These are phyloP conservation scores for Fusarium drepaniforme DNA, from an alignment of 2,329 filamentous ascomycete genomes.

Conservation along the genomic window DNA sequence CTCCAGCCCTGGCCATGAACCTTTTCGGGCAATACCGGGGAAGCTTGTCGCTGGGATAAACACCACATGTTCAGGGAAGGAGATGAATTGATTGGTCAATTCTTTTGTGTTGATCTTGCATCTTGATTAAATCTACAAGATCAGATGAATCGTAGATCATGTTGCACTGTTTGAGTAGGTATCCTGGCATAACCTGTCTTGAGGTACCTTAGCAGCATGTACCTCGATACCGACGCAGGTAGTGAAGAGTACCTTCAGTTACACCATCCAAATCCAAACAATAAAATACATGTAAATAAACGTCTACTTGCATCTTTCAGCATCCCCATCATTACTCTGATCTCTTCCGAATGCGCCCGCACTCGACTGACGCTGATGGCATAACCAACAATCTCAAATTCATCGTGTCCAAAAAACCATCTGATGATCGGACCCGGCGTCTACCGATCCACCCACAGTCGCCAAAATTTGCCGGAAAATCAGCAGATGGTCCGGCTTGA, in stretches of 20 bases:
- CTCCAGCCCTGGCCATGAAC: slow-evolving; percentile 27
- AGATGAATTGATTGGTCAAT: neutral
- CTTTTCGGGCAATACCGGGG: slow-evolving; percentile 36
- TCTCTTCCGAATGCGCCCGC: neutral
- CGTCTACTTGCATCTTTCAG: neutral
- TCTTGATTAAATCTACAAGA: neutral
- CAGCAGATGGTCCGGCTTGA: slow-evolving; percentile 20
- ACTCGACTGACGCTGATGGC: neutral
- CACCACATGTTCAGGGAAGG: neutral
- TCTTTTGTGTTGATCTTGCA: neutral
- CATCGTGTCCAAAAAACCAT: slow-evolving; percentile 11
- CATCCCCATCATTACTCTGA: neutral
- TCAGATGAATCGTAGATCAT: neutral
- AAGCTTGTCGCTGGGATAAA: neutral
- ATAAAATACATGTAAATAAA: neutral
- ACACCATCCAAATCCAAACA: neutral
- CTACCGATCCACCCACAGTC: slow-evolving; percentile 16
- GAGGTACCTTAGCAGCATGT: neutral
- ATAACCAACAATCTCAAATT: neutral
- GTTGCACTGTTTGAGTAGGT: no score
- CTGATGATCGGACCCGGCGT: slow-evolving; percentile 31
- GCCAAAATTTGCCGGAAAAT: slow-evolving; percentile 22
- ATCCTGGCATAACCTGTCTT: no score
- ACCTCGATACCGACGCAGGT: neutral
- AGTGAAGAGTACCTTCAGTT: neutral